phyloP scores from a whole-genome alignment of 495 filamentous ascomycete genomes.

The Penicillium cataractarum region DNA sequence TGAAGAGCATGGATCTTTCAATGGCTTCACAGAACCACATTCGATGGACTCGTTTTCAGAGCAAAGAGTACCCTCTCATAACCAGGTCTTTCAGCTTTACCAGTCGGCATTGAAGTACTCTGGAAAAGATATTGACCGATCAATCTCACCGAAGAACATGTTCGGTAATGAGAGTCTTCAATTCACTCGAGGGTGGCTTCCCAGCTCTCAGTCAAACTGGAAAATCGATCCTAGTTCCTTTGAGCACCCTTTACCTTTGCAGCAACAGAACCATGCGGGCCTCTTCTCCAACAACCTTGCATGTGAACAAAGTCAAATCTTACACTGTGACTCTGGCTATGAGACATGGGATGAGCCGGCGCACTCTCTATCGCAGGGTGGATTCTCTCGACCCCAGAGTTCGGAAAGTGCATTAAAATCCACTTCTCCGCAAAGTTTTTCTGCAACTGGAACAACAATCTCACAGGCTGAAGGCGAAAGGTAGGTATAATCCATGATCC shows the following conservation, averaged over 20 bases:
- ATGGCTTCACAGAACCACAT: neutral
- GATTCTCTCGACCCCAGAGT: neutral
- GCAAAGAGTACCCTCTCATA: neutral
- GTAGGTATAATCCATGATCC: neutral
- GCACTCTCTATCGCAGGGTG: neutral
- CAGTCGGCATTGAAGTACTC: neutral
- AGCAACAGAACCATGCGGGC: neutral
- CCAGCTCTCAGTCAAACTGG: neutral
- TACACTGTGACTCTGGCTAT: neutral
- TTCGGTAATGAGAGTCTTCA: neutral
- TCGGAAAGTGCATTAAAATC: neutral
- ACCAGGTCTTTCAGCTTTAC: neutral
- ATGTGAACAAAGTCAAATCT: neutral
- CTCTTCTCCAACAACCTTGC: neutral
- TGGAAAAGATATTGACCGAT: neutral
- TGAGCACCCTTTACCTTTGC: neutral
- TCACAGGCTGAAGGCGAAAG: neutral
- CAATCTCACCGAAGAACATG: neutral
- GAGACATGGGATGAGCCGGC: neutral
- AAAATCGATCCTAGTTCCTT: neutral
- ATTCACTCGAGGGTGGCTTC: neutral
- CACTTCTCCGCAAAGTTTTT: neutral
- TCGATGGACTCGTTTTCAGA: neutral
- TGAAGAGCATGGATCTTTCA: neutral
- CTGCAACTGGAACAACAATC: neutral